Evolutionary conservation across 495 filamentous ascomycete genomes (phyloP).

Genomic region (Cenococcum geophilum): DNA sequence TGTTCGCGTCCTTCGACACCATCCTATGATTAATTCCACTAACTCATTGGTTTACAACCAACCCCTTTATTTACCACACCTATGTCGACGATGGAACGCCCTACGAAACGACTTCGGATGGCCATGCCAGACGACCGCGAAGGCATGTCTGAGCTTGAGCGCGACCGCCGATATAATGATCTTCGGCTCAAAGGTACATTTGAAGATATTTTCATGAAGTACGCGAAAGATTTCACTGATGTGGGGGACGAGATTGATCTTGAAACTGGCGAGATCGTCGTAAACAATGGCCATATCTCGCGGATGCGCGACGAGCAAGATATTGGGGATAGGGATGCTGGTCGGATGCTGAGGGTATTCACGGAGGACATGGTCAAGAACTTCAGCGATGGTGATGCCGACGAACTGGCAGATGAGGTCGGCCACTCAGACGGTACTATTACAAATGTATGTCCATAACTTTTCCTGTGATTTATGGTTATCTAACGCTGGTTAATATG

Average conservation of each 20-base stretch:
- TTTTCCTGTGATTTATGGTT: no score
- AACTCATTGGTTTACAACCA: background rate
- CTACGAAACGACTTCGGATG: constrained; percentile 22
- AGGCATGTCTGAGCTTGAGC: constrained; percentile 25
- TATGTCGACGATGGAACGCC: constrained; percentile 20
- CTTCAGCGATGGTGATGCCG: constrained; percentile 10
- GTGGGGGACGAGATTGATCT: constrained; percentile 79
- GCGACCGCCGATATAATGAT: constrained; percentile 56
- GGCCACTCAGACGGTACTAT: no score
- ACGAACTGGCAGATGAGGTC: constrained; percentile 10
- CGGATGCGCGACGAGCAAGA: constrained; percentile 30
- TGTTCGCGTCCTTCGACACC: background rate
- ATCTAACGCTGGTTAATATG: no score
- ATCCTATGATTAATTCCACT: background rate
- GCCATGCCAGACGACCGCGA: constrained; percentile 28
- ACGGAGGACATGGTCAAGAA: constrained; percentile 10
- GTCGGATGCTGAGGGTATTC: constrained; percentile 27
- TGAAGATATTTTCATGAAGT: constrained; percentile 83
- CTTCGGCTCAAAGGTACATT: constrained; percentile 69
- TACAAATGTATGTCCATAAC: no score
- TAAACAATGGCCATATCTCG: constrained; percentile 77
- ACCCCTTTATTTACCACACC: background rate
- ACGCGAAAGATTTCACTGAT: constrained; percentile 71
- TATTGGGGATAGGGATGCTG: constrained; percentile 14
- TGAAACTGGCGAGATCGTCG: constrained; percentile 66